A percentile compares a stretch with the other conserved stretches of the same genome.
Conservation (phyloP, 225 moss, liverwort and hornwort species). For the Bryoerythrophyllum caledonicum region DNA sequence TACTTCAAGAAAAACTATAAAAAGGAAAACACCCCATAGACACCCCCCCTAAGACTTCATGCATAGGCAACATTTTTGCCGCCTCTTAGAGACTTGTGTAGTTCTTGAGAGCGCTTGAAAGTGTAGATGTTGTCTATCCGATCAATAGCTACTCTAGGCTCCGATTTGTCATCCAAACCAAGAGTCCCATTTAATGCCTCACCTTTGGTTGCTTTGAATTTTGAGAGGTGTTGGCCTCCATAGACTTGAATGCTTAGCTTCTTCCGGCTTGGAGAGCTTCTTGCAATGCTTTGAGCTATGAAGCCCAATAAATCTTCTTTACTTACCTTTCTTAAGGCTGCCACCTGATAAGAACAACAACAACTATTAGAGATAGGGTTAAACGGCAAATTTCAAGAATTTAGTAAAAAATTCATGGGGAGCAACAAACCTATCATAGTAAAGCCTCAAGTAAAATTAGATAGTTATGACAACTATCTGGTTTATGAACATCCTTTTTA, state of each 20-base stretch:
- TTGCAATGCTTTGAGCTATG: conserved; percentile 45
- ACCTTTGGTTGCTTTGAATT: conserved; percentile 30
- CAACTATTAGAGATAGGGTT: not conserved
- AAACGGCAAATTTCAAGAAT: not conserved
- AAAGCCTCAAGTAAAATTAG: too few species aligned
- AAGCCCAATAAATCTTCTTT: conserved; percentile 54
- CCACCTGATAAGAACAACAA: conserved; percentile 39
- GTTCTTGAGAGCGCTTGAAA: conserved; percentile 71
- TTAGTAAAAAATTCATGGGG: too few species aligned
- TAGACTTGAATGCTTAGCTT: conserved; percentile 73
- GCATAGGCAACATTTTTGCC: conserved; percentile 35
- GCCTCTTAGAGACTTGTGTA: conserved; percentile 56
- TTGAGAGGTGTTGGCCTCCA: conserved; percentile 53
- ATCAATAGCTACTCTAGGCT: conserved; percentile 13
- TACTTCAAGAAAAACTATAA: too few species aligned
- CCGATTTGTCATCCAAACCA: not conserved
- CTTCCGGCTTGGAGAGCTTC: conserved; percentile 53
- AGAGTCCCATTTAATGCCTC: conserved; percentile 1
- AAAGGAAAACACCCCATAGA: too few species aligned
- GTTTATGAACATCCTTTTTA: too few species aligned
- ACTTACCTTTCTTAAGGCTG: conserved; percentile 43
- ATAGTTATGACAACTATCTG: too few species aligned
- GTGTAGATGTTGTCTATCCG: conserved; percentile 49
- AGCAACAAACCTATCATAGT: too few species aligned
- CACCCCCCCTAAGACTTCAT: too few species aligned